These are phyloP conservation scores for Phaeosphaeriaceae sp. DNA, from an alignment of 2,329 filamentous ascomycete genomes.

Conservation along the genomic window DNA sequence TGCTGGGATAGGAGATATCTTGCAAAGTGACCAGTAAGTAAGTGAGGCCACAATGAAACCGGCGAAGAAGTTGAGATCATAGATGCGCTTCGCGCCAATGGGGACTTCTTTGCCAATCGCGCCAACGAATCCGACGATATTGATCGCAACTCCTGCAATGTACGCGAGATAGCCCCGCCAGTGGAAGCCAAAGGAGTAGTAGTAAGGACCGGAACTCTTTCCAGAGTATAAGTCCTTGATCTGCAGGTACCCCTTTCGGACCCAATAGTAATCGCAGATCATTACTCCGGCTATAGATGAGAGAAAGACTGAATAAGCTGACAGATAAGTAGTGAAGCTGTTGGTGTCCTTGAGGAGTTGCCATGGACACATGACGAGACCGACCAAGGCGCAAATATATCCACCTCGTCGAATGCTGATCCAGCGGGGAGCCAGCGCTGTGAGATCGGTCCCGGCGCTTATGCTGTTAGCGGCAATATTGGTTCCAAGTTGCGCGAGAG, in stretches of 20 bases:
- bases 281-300: conserved; percentile 94
- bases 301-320: conserved; percentile 92
- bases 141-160: conserved; percentile 82
- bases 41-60: conserved; percentile 75
- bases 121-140: conserved; percentile 89
- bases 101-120: conserved; percentile 77
- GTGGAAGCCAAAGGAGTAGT: conserved; percentile 74
- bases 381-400: conserved; percentile 81
- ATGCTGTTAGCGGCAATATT: conserved; percentile 89
- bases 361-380: conserved; percentile 87
- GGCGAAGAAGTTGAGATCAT: conserved; percentile 88
- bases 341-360: conserved; percentile 77
- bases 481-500: conserved; percentile 82
- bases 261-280: conserved; percentile 84
- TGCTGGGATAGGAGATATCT: conserved; percentile 74
- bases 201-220: conserved; percentile 73
- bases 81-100: conserved; percentile 80
- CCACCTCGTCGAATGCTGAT: conserved; percentile 86
- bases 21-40: conserved; percentile 75
- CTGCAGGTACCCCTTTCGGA: conserved; percentile 82
- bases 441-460: conserved; percentile 83
- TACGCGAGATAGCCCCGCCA: conserved; percentile 88
- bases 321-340: conserved; percentile 90
- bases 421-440: conserved; percentile 78
- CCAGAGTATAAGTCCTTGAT: conserved; percentile 81